These are phyloP conservation scores for Debaryomycetaceae sp. DNA, from an alignment of 1,139 yeast genomes.

Conservation along the genomic window DNA sequence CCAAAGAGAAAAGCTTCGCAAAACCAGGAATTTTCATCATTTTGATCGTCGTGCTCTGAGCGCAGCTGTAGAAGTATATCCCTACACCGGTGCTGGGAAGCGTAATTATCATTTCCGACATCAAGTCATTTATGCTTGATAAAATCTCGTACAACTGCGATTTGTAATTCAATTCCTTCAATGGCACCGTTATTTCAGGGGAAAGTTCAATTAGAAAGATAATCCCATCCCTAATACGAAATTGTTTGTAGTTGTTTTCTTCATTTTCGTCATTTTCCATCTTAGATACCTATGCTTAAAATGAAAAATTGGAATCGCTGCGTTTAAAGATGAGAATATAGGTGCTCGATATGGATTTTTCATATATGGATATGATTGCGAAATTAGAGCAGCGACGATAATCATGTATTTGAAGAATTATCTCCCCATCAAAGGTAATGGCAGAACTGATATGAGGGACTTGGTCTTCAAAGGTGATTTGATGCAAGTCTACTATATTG, in stretches of 20 bases:
- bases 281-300: not conserved
- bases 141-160: conserved; percentile 52
- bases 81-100: conserved; percentile 67
- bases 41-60: conserved; percentile 18
- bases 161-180: conserved; percentile 30
- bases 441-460: too few species aligned
- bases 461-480: too few species aligned
- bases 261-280: conserved; percentile 9
- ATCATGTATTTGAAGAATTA: too few species aligned
- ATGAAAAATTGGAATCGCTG: too few species aligned
- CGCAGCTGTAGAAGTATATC: conserved; percentile 56
- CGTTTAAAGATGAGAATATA: too few species aligned
- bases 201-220: conserved; percentile 61
- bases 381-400: too few species aligned
- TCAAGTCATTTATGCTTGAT: conserved; percentile 49
- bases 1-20: conserved; percentile 29
- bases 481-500: too few species aligned
- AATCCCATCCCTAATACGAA: conserved; percentile 61
- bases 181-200: conserved; percentile 40
- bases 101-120: conserved; percentile 56
- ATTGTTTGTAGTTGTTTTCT: conserved; percentile 26
- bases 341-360: too few species aligned
- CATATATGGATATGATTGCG: too few species aligned
- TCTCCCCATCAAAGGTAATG: too few species aligned
- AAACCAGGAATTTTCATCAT: conserved; percentile 28